A percentile compares a stretch with the other conserved stretches of the same genome.
These are phyloP conservation scores for Termitomyces sp. DNA, from an alignment of 1,284 basidiomycete species.

Conservation along the genomic window DNA sequence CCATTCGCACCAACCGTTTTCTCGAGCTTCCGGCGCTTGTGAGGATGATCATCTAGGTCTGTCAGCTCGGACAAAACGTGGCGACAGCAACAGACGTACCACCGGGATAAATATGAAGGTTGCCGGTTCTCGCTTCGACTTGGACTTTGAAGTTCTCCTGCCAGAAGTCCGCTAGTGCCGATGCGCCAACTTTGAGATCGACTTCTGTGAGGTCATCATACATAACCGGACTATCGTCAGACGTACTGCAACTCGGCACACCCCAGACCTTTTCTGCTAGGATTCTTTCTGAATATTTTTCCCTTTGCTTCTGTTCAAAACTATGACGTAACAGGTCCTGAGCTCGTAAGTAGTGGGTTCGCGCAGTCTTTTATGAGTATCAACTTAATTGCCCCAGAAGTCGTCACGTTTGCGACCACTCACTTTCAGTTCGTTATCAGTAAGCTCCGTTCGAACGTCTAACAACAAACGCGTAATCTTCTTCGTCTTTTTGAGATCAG, in stretches of 20 bases:
- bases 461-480: slow-evolving; percentile 38
- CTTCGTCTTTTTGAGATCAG: slow-evolving; percentile 21
- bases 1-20: background rate
- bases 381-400: background rate
- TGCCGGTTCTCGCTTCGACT: slow-evolving; percentile 55
- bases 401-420: slow-evolving; percentile 3
- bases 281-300: slow-evolving; percentile 49
- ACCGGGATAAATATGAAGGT: slow-evolving; percentile 34
- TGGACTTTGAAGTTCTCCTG: slow-evolving; percentile 61
- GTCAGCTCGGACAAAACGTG: background rate
- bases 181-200: slow-evolving; percentile 49
- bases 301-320: slow-evolving; percentile 45
- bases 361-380: slow-evolving; percentile 41
- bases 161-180: slow-evolving; percentile 66
- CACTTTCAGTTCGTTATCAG: slow-evolving; percentile 74
- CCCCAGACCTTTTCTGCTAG: slow-evolving; percentile 65
- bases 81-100: slow-evolving; percentile 20
- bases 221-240: background rate
- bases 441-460: slow-evolving; percentile 69
- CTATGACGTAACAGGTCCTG: slow-evolving; percentile 52
- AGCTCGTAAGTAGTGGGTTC: slow-evolving; percentile 59
- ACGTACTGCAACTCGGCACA: slow-evolving; percentile 59
- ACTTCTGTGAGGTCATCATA: slow-evolving; percentile 3
- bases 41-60: slow-evolving; percentile 29
- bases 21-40: slow-evolving; percentile 34